Conservation (phyloP, 1,284 basidiomycete species). For the Ustilago loliicola region DNA sequence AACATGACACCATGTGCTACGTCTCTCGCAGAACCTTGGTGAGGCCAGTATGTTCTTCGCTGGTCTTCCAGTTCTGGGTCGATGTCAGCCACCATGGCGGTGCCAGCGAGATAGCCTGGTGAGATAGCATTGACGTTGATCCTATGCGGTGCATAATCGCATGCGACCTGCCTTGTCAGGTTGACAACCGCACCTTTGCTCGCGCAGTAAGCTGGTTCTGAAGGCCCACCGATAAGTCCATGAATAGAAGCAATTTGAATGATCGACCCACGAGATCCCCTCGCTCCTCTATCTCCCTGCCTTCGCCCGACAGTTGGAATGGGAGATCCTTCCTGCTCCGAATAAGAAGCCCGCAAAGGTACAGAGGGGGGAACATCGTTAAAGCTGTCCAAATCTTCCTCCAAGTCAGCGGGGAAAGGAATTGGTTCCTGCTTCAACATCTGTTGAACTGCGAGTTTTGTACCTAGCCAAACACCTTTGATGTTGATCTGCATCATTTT, state of each 20-base stretch:
- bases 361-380: constrained; percentile 18
- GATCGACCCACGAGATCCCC: constrained; percentile 46
- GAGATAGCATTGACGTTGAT: constrained; percentile 57
- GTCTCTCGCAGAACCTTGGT: constrained; percentile 42
- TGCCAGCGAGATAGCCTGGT: constrained; percentile 43
- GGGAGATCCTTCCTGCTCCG: constrained; percentile 24
- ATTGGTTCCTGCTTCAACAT: constrained; percentile 50
- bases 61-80: constrained; percentile 23
- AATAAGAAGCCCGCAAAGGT: constrained; percentile 17
- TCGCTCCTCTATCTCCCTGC: constrained; percentile 37
- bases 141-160: constrained; percentile 48
- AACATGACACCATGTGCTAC: constrained; percentile 49
- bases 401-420: constrained; percentile 41
- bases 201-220: constrained; percentile 51
- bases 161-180: constrained; percentile 45
- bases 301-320: constrained; percentile 35
- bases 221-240: constrained; percentile 49
- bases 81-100: constrained; percentile 49
- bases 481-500: constrained; percentile 50
- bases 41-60: constrained; percentile 50
- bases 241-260: constrained; percentile 54
- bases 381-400: constrained; percentile 50
- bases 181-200: constrained; percentile 50
- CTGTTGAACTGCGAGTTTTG: constrained; percentile 45
- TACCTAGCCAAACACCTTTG: constrained; percentile 49